Evolutionary conservation across 192 early-diverging fungal species (phyloP), one percentile per base, ranked within the genome.

Genomic region (Coemansia sp.): DNA sequence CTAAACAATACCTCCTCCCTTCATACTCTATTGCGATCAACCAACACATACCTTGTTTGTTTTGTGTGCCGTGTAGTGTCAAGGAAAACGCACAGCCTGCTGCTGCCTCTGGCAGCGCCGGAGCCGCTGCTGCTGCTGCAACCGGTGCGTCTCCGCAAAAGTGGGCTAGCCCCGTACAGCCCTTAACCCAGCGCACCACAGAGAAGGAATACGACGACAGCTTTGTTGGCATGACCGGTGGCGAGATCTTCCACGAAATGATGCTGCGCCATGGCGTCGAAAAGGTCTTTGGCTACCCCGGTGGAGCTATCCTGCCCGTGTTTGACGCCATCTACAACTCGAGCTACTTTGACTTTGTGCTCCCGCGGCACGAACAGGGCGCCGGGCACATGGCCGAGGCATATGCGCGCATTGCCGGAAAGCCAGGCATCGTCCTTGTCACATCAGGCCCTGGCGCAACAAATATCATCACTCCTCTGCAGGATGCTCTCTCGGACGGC

Each of bases 181-280:
- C 23, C 48, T 54, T 27, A 57, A 55, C 27, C 25, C 58, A 68
- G 50, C 48, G 59, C 27, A 66, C n/a, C n/a, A n/a, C 61, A 30
- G 81, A 57, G 64, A 79, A 74, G 72, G 74, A 57, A 62, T 85
- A 83, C 67, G 92, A 95, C 72, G 79, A 84, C 63, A 89, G 90
- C 31, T 94, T 97, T 79, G 88, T 98, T 6, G 97, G 97, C 30
- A 89, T 94, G 87, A 92, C 94, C 25, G 97, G 97, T 55, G 97
- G 97, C 44, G 87, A 97, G 78, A 97, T 98, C 73, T 96, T 98
- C 70, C 97, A 98, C 83, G 93, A 97, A 70, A 97, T 97, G 97
- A 95, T 98, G 94, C 78, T 95, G 55, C 83, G 93, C 40, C 93
- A 96, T 50, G 85, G 84, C 53, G 97, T 98, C 31, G 89, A 95